A percentile compares a stretch with the other conserved stretches of the same genome.
Evolutionary conservation across 2,329 filamentous ascomycete species (phyloP).

Genomic region (Blastomyces parvus): DNA sequence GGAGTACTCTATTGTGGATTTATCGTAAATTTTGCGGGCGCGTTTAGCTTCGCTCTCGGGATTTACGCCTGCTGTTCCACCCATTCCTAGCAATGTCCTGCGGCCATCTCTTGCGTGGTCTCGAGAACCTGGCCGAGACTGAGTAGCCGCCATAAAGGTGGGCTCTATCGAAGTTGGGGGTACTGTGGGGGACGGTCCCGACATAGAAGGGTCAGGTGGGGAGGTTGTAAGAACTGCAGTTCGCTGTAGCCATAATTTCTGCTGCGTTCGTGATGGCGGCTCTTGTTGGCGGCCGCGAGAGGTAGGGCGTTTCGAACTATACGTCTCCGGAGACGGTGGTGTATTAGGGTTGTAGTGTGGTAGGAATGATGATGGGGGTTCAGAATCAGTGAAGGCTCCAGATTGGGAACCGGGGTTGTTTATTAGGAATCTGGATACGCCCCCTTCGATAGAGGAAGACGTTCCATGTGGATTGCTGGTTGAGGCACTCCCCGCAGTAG

Average conservation of each 20-base stretch:
- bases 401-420: slow-evolving; percentile 25
- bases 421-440: slow-evolving; percentile 38
- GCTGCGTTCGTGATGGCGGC: slow-evolving; percentile 38
- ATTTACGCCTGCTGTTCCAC: slow-evolving; percentile 14
- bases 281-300: slow-evolving; percentile 29
- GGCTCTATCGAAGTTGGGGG: slow-evolving; percentile 31
- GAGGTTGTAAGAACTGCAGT: slow-evolving; percentile 38
- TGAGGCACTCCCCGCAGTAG: slow-evolving; percentile 22
- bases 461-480: slow-evolving; percentile 28
- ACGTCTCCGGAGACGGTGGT: slow-evolving; percentile 33
- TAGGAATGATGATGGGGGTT: slow-evolving; percentile 39
- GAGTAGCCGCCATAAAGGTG: slow-evolving; percentile 23
- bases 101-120: slow-evolving; percentile 10
- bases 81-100: slow-evolving; percentile 9
- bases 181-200: slow-evolving; percentile 25
- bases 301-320: slow-evolving; percentile 24
- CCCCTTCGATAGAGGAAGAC: slow-evolving; percentile 41
- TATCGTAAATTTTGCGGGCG: slow-evolving; percentile 38
- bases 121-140: slow-evolving; percentile 23
- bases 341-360: slow-evolving; percentile 40
- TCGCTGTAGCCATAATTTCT: slow-evolving; percentile 41
- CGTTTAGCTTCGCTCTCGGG: slow-evolving; percentile 33
- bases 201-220: slow-evolving; percentile 28
- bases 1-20: slow-evolving; percentile 33
- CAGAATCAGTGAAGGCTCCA: slow-evolving; percentile 32